Evolutionary conservation across 257 asterid genomes (phyloP).

Genomic region (Catharanthus roseus): DNA sequence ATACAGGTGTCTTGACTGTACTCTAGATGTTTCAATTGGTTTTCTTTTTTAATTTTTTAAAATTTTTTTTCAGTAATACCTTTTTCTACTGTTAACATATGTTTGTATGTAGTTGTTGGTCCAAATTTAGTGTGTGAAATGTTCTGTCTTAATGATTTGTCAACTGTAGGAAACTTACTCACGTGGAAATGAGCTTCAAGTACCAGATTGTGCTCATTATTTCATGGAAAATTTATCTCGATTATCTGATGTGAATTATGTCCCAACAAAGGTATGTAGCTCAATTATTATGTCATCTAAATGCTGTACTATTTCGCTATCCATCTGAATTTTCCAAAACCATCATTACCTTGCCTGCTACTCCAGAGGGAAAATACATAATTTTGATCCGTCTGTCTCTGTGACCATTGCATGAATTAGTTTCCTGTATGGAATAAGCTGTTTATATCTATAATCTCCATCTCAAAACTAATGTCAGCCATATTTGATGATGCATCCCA

Average conservation of each 20-base stretch:
- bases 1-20: slow-evolving; percentile 55
- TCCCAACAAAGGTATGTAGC: slow-evolving; percentile 77
- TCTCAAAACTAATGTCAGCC: not conserved
- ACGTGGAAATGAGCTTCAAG: slow-evolving; percentile 89
- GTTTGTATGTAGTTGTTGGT: not conserved
- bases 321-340: not conserved
- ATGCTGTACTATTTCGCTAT: not conserved
- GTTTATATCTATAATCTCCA: not conserved
- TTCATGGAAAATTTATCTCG: slow-evolving; percentile 90
- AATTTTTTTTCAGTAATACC: not conserved
- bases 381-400: not conserved
- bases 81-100: not conserved
- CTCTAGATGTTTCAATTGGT: slow-evolving; percentile 4
- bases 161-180: slow-evolving; percentile 61
- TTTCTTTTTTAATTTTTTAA: not conserved
- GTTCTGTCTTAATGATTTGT: slow-evolving; percentile 26
- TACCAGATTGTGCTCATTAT: slow-evolving; percentile 90
- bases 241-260: slow-evolving; percentile 63
- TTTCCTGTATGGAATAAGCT: not conserved
- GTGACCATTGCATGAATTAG: not conserved
- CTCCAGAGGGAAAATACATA: not conserved
- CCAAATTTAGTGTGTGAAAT: not conserved
- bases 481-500: not conserved
- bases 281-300: not conserved
- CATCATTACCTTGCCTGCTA: not conserved